Evolutionary conservation across 805 yeast genomes (phyloP), one percentile per base, ranked within the genome.

Genomic region (Candida ficus): DNA sequence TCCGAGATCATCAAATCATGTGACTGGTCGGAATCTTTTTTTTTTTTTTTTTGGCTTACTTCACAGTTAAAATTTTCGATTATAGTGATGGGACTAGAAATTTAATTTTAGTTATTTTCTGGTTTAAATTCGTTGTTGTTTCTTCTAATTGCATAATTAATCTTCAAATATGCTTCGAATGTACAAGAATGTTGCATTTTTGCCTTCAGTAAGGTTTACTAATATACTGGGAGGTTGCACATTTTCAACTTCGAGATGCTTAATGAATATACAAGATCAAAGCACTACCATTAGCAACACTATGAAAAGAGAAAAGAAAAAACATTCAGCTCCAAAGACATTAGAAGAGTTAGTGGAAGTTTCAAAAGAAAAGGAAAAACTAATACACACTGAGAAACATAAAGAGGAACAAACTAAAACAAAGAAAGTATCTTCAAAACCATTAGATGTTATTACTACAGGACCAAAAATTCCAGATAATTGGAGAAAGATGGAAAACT

Each of bases 401-500:
- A n/a, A n/a, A n/a, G n/a, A n/a, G 3, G 30, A 25, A n/a, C 7
- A 17, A 29, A 14, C 11, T 13, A 30, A 26, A 17, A 5, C 18
- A 1, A 25, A 18, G 10, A 31, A 19, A n/a, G 16, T 11, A 10
- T 20, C 30, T 4, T 7, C n/a, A 21, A 58, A 41, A n/a, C 41
- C 45, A 4, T 21, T 47, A 35, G 43, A 45, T 16, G 28, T 41
- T 5, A 29, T 44, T 13, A 52, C 47, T 23, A 32, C 38, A 12
- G 49, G 52, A 2, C 41, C 45, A 23, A 43, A 58, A n/a, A 67
- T 70, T 4, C 83, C 83, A 2, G 48, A 49, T 29, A 60, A 61
- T 42, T 76, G 78, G 83, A 61, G 75, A 39, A 54, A 53, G 33
- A 57, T 54, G 40, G 54, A 42, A 33, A 51, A 46, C 42, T 62